phyloP scores from a whole-genome alignment of 2,329 filamentous ascomycete genomes.

The Pseudopithomyces chartarum region DNA sequence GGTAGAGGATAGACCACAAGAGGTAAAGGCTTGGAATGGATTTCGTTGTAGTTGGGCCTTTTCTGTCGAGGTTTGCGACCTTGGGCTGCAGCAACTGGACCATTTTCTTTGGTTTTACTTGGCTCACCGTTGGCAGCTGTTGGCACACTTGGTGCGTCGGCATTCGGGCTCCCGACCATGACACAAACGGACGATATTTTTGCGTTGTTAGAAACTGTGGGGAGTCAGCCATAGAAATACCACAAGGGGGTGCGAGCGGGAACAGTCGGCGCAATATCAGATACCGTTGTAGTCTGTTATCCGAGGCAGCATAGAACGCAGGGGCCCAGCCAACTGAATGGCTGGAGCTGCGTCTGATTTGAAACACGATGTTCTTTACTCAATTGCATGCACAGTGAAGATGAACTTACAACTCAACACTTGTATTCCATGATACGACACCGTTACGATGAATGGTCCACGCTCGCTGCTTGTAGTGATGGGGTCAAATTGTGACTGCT shows the following conservation, averaged over 20 bases:
- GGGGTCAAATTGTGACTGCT: not conserved
- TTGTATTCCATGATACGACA: not conserved
- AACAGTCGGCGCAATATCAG: slow-evolving; percentile 25
- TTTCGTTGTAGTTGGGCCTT: slow-evolving; percentile 67
- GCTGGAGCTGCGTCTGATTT: slow-evolving; percentile 29
- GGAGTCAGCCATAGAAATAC: not conserved
- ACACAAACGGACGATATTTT: not conserved
- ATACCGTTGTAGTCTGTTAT: slow-evolving; percentile 48
- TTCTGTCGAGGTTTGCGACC: slow-evolving; percentile 36
- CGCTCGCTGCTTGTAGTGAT: not conserved
- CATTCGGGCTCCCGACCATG: slow-evolving; percentile 8
- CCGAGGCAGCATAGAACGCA: slow-evolving; percentile 38
- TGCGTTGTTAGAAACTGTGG: slow-evolving; percentile 6
- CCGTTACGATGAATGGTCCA: not conserved
- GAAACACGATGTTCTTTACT: slow-evolving; percentile 31
- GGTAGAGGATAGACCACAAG: slow-evolving; percentile 83
- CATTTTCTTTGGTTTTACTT: slow-evolving; percentile 16
- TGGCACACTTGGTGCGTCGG: not conserved
- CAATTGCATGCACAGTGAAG: not conserved
- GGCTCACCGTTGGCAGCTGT: slow-evolving; percentile 8
- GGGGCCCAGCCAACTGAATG: slow-evolving; percentile 40
- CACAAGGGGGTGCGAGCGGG: slow-evolving; percentile 1
- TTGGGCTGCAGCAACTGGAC: slow-evolving; percentile 23
- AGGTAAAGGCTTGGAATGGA: slow-evolving; percentile 82
- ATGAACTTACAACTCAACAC: not conserved